These are phyloP conservation scores for Talaromyces sp. DNA, from an alignment of 2,329 filamentous ascomycete species.

Conservation along the genomic window DNA sequence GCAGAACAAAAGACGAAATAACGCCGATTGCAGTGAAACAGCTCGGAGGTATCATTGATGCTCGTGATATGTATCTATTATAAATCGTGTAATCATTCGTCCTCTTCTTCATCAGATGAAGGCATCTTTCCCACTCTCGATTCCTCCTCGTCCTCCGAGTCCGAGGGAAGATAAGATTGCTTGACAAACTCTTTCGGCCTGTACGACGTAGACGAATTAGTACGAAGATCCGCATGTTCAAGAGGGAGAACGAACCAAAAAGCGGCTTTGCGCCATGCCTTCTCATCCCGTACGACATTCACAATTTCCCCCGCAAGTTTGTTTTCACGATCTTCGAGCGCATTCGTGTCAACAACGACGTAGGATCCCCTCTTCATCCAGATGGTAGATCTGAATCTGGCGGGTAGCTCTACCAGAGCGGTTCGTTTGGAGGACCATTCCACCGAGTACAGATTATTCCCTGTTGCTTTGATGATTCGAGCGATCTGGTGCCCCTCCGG, in stretches of 20 bases:
- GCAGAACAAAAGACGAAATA: conserved; percentile 18
- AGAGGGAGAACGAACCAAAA: conserved; percentile 66
- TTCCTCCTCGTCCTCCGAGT: conserved; percentile 74
- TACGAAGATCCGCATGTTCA: not conserved
- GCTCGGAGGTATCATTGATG: no score
- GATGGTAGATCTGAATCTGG: conserved; percentile 84
- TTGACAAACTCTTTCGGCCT: conserved; percentile 80
- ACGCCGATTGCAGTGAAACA: no score
- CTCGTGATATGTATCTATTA: not conserved
- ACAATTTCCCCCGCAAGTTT: conserved; percentile 85
- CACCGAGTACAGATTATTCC: conserved; percentile 84
- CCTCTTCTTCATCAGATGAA: conserved; percentile 72
- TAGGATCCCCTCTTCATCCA: conserved; percentile 90
- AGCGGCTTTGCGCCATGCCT: conserved; percentile 78
- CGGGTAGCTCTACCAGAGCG: conserved; percentile 74
- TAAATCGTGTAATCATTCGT: conserved; percentile 32
- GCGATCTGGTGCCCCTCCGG: conserved; percentile 61
- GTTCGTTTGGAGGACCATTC: conserved; percentile 63
- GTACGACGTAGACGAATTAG: conserved; percentile 6
- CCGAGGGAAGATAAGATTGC: conserved; percentile 59
- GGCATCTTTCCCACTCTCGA: conserved; percentile 82
- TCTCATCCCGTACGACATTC: conserved; percentile 89
- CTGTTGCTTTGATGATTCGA: conserved; percentile 74
- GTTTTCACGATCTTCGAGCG: conserved; percentile 64
- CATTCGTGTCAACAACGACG: conserved; percentile 72